These are phyloP conservation scores for Opeltia flavorubescens DNA, from an alignment of 495 filamentous ascomycete genomes.

Conservation along the genomic window DNA sequence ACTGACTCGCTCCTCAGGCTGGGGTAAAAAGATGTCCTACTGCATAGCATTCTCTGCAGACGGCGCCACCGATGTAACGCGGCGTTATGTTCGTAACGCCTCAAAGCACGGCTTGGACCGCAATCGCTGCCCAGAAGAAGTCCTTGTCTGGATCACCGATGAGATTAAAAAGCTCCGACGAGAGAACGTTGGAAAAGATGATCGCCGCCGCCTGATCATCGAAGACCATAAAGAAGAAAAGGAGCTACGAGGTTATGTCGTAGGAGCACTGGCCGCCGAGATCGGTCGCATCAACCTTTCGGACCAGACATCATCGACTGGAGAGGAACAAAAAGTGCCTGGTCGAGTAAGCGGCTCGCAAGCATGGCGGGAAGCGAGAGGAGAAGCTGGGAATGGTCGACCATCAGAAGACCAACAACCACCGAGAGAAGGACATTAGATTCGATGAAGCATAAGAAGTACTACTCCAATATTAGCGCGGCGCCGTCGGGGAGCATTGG, in stretches of 20 bases:
- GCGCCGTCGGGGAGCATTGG: background rate
- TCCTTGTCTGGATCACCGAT: constrained; percentile 72
- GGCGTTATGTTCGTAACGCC: constrained; percentile 83
- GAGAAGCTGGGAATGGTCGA: background rate
- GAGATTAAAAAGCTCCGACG: constrained; percentile 79
- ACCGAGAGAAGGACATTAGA: constrained; percentile 1
- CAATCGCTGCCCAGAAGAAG: constrained; percentile 68
- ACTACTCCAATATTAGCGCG: background rate
- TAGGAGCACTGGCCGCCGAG: constrained; percentile 52
- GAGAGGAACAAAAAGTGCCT: constrained; percentile 12
- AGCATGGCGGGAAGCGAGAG: constrained; percentile 12
- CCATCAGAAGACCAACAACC: background rate
- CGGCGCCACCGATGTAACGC: constrained; percentile 87
- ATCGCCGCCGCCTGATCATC: constrained; percentile 67
- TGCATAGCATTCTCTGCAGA: constrained; percentile 95
- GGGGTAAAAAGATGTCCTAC: constrained; percentile 90
- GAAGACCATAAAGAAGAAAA: constrained; percentile 79
- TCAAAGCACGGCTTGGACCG: constrained; percentile 57
- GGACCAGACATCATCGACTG: background rate
- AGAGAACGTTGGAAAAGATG: constrained; percentile 61
- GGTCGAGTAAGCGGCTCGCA: constrained; percentile 7
- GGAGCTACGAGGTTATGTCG: constrained; percentile 65
- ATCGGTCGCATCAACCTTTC: constrained; percentile 39
- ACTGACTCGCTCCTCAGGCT: constrained; percentile 33
- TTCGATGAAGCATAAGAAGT: too few relatives aligned